Conservation (phyloP, 345 rosid species). For the Gossypium sturtianum region DNA sequence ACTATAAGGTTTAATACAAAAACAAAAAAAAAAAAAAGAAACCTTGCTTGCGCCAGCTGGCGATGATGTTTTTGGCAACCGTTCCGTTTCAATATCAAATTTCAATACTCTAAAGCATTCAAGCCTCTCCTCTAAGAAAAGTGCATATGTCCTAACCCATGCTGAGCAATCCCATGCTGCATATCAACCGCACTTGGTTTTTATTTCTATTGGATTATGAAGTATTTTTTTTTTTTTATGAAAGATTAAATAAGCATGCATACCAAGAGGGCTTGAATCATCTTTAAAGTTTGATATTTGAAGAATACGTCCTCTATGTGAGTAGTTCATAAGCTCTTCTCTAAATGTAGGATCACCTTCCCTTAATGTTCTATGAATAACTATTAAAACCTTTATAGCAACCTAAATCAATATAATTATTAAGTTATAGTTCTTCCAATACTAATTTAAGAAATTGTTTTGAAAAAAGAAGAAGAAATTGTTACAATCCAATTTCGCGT, state of each 20-base stretch:
- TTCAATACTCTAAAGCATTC: constrained; percentile 78
- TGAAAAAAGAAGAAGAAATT: not conserved
- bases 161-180: constrained; percentile 99
- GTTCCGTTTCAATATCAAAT: constrained; percentile 82
- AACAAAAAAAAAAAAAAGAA: constrained; percentile 35
- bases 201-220: too few species aligned
- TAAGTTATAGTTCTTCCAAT: too few species aligned
- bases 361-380: constrained; percentile 90
- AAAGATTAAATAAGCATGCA: not conserved
- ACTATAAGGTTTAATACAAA: not conserved
- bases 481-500: constrained; percentile 84
- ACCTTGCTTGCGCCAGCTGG: constrained; percentile 52
- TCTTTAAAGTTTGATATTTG: constrained; percentile 93
- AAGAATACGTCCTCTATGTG: constrained; percentile 70
- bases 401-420: constrained; percentile 36
- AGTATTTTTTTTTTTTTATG: too few species aligned
- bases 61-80: constrained; percentile 52
- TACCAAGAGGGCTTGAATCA: constrained; percentile 86
- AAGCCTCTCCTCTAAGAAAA: constrained; percentile 79
- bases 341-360: constrained; percentile 94
- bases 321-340: constrained; percentile 77
- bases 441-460: too few species aligned
- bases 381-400: constrained; percentile 83
- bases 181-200: not conserved
- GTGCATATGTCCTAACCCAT: constrained; percentile 89